Base-by-base conservation (phyloP, 1,284 basidiomycete species). In the Dichomitus squalens region DNA sequence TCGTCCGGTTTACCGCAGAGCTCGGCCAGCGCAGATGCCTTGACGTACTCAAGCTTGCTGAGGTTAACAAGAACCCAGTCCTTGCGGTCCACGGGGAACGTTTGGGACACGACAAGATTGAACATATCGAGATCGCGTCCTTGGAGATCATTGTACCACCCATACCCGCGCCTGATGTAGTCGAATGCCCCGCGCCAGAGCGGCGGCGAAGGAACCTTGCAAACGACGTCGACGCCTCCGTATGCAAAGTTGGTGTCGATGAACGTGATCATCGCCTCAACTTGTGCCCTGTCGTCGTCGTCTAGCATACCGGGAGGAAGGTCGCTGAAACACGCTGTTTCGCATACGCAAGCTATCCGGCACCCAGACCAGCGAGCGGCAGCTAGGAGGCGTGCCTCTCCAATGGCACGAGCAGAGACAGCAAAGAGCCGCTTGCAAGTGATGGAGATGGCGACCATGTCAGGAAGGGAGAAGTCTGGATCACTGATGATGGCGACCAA, bases 1-100 rank as follows among this genome's bases (percentile, higher is more conserved):
- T 60, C 55, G 38, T 52, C n/a, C 36, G 49, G 49, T 3, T 12
- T 16, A 2, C 25, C n/a, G n/a, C 33, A 39, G 18, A 50, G 49
- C 8, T 18, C 12, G 9, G 49, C 49, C n/a, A 50, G 23, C 20
- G 35, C 38, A 2, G 35, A 39, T 16, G 49, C 49, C 14, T 9
- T 7, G 5, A 43, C 40, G 40, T 43, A 43, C 21, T 21, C 21
- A 9, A 4, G n/a, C 21, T 43, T 43, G 18, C 21, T 20, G 8
- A 7, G 5, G 40, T 43, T 43, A n/a, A 20, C 3, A 3, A 43
- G 40, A 8, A 12, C 38, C 48, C 48, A 36, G 21, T 38, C 48
- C 29, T 31, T 31, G 11, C 29, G 29, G 29, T 31, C 29, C 11
- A 5, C 29, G n/a, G n/a, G 29, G 18, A 34, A 48, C 18, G 21